phyloP scores from a whole-genome alignment of 306 rosid species.

The Hippophae tibetana region DNA sequence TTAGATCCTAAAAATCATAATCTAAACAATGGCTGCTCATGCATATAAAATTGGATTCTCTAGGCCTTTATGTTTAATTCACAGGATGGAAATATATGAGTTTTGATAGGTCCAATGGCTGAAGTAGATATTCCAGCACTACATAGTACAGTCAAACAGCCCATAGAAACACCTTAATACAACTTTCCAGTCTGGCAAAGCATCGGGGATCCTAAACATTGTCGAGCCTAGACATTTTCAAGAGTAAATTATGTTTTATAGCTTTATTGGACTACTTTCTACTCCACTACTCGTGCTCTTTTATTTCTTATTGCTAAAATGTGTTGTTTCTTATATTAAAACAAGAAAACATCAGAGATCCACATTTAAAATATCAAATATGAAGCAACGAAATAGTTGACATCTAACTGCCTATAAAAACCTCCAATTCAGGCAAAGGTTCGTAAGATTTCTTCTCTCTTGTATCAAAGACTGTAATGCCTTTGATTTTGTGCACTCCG shows the following conservation, averaged over 20 bases:
- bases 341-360: neutral
- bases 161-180: too few species aligned
- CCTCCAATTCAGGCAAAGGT: conserved; percentile 88
- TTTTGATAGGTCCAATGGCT: neutral
- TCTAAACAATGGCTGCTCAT: neutral
- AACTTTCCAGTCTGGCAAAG: too few species aligned
- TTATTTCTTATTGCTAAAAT: too few species aligned
- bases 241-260: too few species aligned
- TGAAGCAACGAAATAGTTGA: neutral
- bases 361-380: neutral
- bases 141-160: too few species aligned
- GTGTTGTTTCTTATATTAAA: too few species aligned
- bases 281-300: too few species aligned
- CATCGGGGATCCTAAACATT: too few species aligned
- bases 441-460: conserved; percentile 63
- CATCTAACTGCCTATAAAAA: conserved; percentile 16
- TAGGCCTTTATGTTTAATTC: neutral
- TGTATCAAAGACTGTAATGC: conserved; percentile 63
- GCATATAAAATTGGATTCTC: neutral
- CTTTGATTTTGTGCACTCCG: conserved; percentile 87
- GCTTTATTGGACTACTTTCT: too few species aligned
- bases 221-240: too few species aligned
- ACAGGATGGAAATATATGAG: neutral
- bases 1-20: neutral
- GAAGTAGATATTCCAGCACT: too few species aligned